These are phyloP conservation scores for Geranomyces michiganensis DNA, from an alignment of 192 early-diverging fungal genomes.

Conservation along the genomic window DNA sequence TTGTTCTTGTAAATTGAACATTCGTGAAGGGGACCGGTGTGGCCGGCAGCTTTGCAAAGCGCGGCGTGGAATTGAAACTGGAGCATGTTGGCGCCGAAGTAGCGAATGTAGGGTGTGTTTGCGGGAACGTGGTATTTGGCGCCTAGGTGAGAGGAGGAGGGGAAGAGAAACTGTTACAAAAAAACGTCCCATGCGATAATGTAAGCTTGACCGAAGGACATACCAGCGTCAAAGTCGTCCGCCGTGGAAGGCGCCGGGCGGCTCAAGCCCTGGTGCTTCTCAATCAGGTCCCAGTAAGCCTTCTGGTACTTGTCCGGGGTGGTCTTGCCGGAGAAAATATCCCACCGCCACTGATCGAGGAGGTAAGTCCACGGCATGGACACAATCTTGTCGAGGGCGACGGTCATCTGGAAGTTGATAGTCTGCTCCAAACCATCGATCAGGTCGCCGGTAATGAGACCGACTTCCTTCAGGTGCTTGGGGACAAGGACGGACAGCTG, in stretches of 20 bases:
- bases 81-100: constrained; percentile 37
- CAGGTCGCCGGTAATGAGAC: constrained; percentile 25
- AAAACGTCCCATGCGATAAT: constrained; percentile 31
- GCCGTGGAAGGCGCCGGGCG: constrained; percentile 23
- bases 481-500: constrained; percentile 29
- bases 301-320: constrained; percentile 32
- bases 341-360: constrained; percentile 43
- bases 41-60: constrained; percentile 30
- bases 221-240: constrained; percentile 36
- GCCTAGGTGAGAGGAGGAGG: too few relatives aligned
- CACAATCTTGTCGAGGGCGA: constrained; percentile 40
- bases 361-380: constrained; percentile 35
- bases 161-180: background rate
- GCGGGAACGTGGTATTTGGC: constrained; percentile 10
- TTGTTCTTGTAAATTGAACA: constrained; percentile 41
- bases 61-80: constrained; percentile 37
- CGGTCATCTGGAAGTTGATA: constrained; percentile 39
- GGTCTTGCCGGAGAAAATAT: constrained; percentile 25
- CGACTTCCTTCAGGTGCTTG: constrained; percentile 36
- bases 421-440: constrained; percentile 17
- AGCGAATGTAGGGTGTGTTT: constrained; percentile 38
- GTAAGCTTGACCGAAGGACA: too few relatives aligned
- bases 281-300: constrained; percentile 26
- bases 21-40: constrained; percentile 38
- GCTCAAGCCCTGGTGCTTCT: constrained; percentile 30